These are phyloP conservation scores for Pseudoneurospora amorphoporcata DNA, from an alignment of 495 filamentous ascomycete genomes.

Conservation along the genomic window DNA sequence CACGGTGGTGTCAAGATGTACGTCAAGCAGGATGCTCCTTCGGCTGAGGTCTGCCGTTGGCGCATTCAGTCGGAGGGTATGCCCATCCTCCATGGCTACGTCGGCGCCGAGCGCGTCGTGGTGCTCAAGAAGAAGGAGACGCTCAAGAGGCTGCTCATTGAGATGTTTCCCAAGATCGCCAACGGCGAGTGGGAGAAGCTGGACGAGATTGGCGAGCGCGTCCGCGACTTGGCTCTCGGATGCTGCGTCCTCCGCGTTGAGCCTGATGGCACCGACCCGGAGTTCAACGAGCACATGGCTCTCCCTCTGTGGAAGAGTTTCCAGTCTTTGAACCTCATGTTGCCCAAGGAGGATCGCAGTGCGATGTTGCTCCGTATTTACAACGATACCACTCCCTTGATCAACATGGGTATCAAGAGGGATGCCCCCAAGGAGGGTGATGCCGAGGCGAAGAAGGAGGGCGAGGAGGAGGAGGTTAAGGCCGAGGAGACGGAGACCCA, in stretches of 20 bases:
- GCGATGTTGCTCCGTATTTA: constrained; percentile 87
- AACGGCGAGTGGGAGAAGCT: constrained; percentile 59
- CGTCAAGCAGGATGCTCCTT: constrained; percentile 90
- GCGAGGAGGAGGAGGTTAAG: constrained; percentile 13
- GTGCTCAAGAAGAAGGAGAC: constrained; percentile 63
- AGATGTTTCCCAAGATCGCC: constrained; percentile 87
- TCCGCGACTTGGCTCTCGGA: constrained; percentile 70
- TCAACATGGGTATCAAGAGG: constrained; percentile 44
- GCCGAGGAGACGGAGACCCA: constrained; percentile 1
- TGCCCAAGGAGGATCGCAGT: constrained; percentile 88
- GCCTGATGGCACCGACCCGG: constrained; percentile 54
- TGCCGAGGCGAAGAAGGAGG: constrained; percentile 6
- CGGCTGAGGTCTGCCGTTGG: constrained; percentile 76
- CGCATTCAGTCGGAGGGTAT: constrained; percentile 91
- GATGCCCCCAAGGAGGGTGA: constrained; percentile 19
- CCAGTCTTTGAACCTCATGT: constrained; percentile 84
- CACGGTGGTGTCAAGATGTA: constrained; percentile 98
- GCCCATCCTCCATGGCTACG: constrained; percentile 75
- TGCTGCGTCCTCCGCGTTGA: constrained; percentile 85
- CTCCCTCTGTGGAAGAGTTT: constrained; percentile 87
- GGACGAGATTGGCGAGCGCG: constrained; percentile 79
- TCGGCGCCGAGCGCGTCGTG: constrained; percentile 69
- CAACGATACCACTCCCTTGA: constrained; percentile 70
- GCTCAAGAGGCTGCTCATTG: constrained; percentile 65
- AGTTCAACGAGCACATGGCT: constrained; percentile 71